phyloP scores from a whole-genome alignment of 129 eudicot genomes.

The Flaveria sonorensis region DNA sequence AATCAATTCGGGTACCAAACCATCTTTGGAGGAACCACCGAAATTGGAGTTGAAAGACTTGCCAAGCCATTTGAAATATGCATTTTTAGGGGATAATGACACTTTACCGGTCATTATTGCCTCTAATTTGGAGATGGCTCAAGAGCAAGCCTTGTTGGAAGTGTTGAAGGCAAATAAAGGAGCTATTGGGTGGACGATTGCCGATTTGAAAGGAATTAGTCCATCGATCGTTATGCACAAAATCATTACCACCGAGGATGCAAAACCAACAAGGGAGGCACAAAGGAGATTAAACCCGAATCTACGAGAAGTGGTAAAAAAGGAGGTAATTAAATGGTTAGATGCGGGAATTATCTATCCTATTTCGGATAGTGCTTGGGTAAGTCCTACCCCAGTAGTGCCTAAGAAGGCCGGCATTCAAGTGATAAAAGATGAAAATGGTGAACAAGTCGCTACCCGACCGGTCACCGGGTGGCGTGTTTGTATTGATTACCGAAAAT shows the following conservation, averaged over 20 bases:
- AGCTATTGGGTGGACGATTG: neutral
- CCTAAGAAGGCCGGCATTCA: neutral
- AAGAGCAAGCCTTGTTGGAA: neutral
- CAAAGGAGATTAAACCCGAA: no score
- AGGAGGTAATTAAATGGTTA: no score
- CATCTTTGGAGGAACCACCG: neutral
- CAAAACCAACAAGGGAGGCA: no score
- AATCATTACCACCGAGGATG: no score
- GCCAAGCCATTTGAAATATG: neutral
- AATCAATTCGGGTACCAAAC: no score
- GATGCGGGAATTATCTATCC: no score
- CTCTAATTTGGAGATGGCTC: neutral
- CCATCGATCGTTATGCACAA: no score
- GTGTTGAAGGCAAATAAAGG: neutral
- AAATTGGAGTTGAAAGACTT: neutral
- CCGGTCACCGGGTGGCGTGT: neutral
- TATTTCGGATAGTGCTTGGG: no score
- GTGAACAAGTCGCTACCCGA: neutral
- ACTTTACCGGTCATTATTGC: neutral
- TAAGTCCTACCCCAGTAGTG: neutral
- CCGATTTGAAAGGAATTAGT: no score
- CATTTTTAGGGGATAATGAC: neutral
- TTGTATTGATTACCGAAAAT: neutral
- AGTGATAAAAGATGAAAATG: neutral
- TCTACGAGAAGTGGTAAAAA: neutral